Evolutionary conservation across 1,284 basidiomycete genomes (phyloP), one percentile per base, ranked within the genome.

Genomic region (Trichosporon faecale): DNA sequence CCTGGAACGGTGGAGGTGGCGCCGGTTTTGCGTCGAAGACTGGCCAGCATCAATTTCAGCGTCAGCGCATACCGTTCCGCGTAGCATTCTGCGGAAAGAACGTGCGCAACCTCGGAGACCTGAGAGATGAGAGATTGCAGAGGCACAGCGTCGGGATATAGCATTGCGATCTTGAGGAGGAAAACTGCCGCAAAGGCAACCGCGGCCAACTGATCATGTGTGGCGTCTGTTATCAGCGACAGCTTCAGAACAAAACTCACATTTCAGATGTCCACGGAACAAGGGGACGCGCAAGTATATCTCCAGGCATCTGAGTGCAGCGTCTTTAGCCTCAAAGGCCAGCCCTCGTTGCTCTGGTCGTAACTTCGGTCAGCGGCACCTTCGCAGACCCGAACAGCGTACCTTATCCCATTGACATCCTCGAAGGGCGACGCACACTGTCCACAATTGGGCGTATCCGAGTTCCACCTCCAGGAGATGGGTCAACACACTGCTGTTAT

Each of bases 401-500:
- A 96, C 94, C 83, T 94, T 95, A 77, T 96, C 93, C 91, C 94
- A 96, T 11, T 91, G 89, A 49, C 91, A 91, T 6, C 94, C 94
- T 68, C 94, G 89, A 44, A 97, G 85, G 9, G 93, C 94, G 5
- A 95, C 91, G 78, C 94, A 96, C 33, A 94, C 91, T 37, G 95
- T 88, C 93, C 94, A 97, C 5, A 97, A 85, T 80, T 96, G 94
- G 31, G 94, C 92, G 78, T 95, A 94, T 77, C 94, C 90, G 70
- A 95, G 85, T 78, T 97, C 94, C 8, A 91, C 91, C 1, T 90
- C 89, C 37, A 96, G 88, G 60, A 95, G 89, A 81, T 93, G 94
- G 66, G 93, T 89, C 55, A 94, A 86, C 14, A 96, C 79, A 66
- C 75, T 76, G 4, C 94, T 91, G 75, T 93, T 92, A 70, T 92